phyloP scores from a whole-genome alignment of 108 stramenopile species.

The Nitzschia palea region DNA sequence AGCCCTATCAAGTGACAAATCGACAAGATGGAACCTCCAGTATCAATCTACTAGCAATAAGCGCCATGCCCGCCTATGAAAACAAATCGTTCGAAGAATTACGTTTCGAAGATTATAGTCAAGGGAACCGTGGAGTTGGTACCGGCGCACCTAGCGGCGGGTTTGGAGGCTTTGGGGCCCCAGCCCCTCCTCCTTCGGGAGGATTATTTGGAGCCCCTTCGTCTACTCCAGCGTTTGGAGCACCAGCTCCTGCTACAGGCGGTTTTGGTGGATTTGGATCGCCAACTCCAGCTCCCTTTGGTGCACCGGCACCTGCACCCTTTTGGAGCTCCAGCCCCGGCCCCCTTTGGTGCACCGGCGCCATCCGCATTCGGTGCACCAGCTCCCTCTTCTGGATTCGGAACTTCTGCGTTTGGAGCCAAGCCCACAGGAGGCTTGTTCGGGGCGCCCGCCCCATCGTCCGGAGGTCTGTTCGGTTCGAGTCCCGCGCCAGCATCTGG shows the following conservation, averaged over 20 bases:
- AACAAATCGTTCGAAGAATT: slow-evolving; percentile 90
- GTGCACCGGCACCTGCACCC: slow-evolving; percentile 45
- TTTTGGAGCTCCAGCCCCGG: slow-evolving; percentile 51
- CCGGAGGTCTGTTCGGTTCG: slow-evolving; percentile 47
- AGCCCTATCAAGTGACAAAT: slow-evolving; percentile 54
- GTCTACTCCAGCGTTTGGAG: slow-evolving; percentile 33
- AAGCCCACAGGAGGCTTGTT: slow-evolving; percentile 32
- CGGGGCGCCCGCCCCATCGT: slow-evolving; percentile 47
- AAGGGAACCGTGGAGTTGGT: slow-evolving; percentile 72
- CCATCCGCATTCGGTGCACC: slow-evolving; percentile 44
- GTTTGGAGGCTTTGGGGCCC: slow-evolving; percentile 45
- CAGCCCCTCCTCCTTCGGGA: slow-evolving; percentile 39
- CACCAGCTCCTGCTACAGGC: slow-evolving; percentile 36
- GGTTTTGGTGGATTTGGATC: slow-evolving; percentile 57
- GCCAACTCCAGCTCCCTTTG: slow-evolving; percentile 47
- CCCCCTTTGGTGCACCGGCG: slow-evolving; percentile 57
- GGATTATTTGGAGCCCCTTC: slow-evolving; percentile 51
- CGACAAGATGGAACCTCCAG: slow-evolving; percentile 64
- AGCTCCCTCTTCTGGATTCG: slow-evolving; percentile 44
- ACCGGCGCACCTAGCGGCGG: slow-evolving; percentile 24
- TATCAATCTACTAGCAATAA: slow-evolving; percentile 82
- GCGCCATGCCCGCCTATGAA: slow-evolving; percentile 85
- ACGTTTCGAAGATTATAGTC: slow-evolving; percentile 85
- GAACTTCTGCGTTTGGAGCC: slow-evolving; percentile 45
- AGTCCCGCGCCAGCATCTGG: slow-evolving; percentile 42